phyloP scores from a whole-genome alignment of 2,329 filamentous ascomycete genomes.

The Fusarium sp. region DNA sequence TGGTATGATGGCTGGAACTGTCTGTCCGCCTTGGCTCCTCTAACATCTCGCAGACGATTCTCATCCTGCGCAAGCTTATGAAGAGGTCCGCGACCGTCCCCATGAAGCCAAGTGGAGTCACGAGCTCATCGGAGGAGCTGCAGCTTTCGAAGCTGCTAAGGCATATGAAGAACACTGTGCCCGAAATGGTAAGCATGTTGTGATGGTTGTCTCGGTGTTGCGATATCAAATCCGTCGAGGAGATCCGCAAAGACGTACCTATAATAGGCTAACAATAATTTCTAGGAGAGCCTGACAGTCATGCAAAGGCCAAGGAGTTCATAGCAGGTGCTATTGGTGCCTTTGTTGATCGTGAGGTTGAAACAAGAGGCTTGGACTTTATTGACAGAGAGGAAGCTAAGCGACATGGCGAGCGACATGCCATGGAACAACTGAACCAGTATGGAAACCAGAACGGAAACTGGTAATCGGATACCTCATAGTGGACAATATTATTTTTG shows the following conservation, averaged over 20 bases:
- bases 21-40: neutral
- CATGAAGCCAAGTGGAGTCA: slow-evolving; percentile 46
- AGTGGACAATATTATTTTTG: neutral
- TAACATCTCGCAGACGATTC: slow-evolving; percentile 31
- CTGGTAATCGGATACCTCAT: neutral
- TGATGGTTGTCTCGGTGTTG: neutral
- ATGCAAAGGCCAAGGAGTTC: slow-evolving; percentile 48
- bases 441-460: slow-evolving; percentile 27
- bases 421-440: slow-evolving; percentile 38
- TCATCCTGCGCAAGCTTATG: slow-evolving; percentile 38
- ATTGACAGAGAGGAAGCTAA: slow-evolving; percentile 47
- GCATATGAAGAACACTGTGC: slow-evolving; percentile 48
- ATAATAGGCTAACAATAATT: neutral
- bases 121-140: slow-evolving; percentile 48
- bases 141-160: slow-evolving; percentile 49
- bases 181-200: slow-evolving; percentile 38
- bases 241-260: neutral
- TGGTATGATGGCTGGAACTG: no score
- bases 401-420: slow-evolving; percentile 44
- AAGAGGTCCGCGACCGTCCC: slow-evolving; percentile 39
- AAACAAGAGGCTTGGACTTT: slow-evolving; percentile 47
- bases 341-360: slow-evolving; percentile 49
- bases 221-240: neutral
- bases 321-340: slow-evolving; percentile 45
- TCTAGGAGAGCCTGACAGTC: slow-evolving; percentile 44